These are phyloP conservation scores for Colletotrichum shisoi DNA, from an alignment of 2,329 filamentous ascomycete genomes.

Conservation along the genomic window DNA sequence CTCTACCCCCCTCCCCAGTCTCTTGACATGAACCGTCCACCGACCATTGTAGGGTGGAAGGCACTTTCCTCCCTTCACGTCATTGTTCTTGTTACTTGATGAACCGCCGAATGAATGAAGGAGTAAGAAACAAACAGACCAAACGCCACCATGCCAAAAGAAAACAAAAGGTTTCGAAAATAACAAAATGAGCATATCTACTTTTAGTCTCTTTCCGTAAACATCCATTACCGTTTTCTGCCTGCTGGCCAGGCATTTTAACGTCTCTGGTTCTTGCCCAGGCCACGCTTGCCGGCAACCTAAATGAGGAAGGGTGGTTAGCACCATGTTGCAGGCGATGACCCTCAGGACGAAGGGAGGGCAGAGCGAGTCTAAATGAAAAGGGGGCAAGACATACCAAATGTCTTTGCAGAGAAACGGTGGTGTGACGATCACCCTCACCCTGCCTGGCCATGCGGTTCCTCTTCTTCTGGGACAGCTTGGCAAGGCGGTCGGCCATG, in stretches of 20 bases:
- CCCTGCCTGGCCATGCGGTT: constrained; percentile 97
- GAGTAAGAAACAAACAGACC: constrained; percentile 23
- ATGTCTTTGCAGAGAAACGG: constrained; percentile 84
- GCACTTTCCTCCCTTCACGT: not conserved
- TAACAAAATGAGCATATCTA: constrained; percentile 28
- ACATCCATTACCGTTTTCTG: constrained; percentile 26
- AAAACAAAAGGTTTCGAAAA: constrained; percentile 10
- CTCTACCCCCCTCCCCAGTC: not conserved
- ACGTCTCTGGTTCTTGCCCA: constrained; percentile 84
- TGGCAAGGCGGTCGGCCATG: constrained; percentile 86
- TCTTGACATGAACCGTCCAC: not conserved
- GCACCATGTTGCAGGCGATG: constrained; percentile 40
- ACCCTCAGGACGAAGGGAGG: not conserved
- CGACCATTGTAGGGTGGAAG: not conserved
- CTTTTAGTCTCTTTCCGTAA: constrained; percentile 34
- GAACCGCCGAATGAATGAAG: not conserved
- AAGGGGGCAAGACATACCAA: constrained; percentile 68
- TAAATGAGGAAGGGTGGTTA: constrained; percentile 52
- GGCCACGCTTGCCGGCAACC: constrained; percentile 90
- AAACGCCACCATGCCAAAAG: constrained; percentile 32
- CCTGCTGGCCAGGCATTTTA: constrained; percentile 50
- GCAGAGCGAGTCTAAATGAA: not conserved
- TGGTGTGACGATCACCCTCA: constrained; percentile 91
- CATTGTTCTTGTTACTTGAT: not conserved
- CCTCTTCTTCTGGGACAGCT: constrained; percentile 96